Conservation (phyloP, 2,329 filamentous ascomycete species). For the Alternaria solani region DNA sequence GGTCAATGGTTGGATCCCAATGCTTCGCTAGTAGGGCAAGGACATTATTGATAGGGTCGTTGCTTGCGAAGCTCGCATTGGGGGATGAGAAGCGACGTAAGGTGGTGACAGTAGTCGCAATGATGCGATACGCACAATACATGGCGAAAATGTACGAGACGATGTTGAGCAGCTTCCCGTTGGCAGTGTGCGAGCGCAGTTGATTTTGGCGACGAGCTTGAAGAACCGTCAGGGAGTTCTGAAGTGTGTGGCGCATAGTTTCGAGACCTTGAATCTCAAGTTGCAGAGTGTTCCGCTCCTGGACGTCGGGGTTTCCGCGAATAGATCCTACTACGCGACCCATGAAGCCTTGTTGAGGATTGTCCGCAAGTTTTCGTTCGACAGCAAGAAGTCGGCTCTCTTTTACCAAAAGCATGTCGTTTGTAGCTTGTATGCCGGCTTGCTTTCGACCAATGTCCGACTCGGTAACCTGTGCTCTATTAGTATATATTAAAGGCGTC, state of each 20-base stretch:
- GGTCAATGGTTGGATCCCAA: slow-evolving; percentile 84
- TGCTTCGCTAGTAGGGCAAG: slow-evolving; percentile 81
- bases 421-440: slow-evolving; percentile 77
- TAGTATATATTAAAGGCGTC: slow-evolving; percentile 14
- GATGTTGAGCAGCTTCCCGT: slow-evolving; percentile 71
- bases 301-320: slow-evolving; percentile 66
- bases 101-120: slow-evolving; percentile 73
- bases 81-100: slow-evolving; percentile 66
- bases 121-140: slow-evolving; percentile 86
- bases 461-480: slow-evolving; percentile 65
- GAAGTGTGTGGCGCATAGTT: slow-evolving; percentile 77
- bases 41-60: slow-evolving; percentile 84
- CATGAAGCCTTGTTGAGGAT: slow-evolving; percentile 67
- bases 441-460: slow-evolving; percentile 79
- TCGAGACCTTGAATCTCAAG: slow-evolving; percentile 82
- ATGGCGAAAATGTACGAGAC: slow-evolving; percentile 74
- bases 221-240: slow-evolving; percentile 70
- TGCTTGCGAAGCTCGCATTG: slow-evolving; percentile 67
- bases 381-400: slow-evolving; percentile 74
- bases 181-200: slow-evolving; percentile 70
- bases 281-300: slow-evolving; percentile 65
- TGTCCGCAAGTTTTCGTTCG: slow-evolving; percentile 67
- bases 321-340: slow-evolving; percentile 77
- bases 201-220: slow-evolving; percentile 70
- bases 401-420: slow-evolving; percentile 80